Conservation (phyloP, 768 basidiomycete genomes). For the Lentinula guzmanii region DNA sequence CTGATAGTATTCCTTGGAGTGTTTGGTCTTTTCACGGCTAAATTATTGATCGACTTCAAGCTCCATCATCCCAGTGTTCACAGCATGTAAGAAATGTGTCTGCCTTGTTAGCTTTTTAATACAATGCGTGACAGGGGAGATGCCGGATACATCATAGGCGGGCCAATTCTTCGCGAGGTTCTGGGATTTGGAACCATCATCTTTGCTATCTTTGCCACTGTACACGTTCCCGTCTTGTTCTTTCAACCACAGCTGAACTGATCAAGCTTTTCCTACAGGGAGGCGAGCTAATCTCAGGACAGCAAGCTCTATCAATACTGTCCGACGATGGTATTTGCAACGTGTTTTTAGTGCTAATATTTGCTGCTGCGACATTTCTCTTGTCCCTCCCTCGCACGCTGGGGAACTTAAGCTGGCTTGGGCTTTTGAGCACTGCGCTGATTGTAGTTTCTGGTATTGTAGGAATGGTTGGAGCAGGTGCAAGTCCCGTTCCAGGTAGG, state of each 20-base stretch:
- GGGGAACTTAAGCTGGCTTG: slow-evolving; percentile 40
- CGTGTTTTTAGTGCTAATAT: slow-evolving; percentile 39
- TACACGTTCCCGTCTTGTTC: slow-evolving; percentile 12
- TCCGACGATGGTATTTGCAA: slow-evolving; percentile 44
- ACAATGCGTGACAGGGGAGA: slow-evolving; percentile 30
- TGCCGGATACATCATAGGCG: slow-evolving; percentile 43
- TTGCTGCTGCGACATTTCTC: slow-evolving; percentile 34
- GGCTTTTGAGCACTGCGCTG: slow-evolving; percentile 32
- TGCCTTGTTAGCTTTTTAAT: not conserved
- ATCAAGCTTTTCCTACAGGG: slow-evolving; percentile 25
- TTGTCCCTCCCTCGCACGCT: slow-evolving; percentile 43
- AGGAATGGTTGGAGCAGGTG: slow-evolving; percentile 45
- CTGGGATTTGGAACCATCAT: slow-evolving; percentile 40
- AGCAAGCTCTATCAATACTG: slow-evolving; percentile 42
- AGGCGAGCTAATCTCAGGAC: slow-evolving; percentile 42
- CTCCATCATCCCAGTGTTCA: slow-evolving; percentile 49
- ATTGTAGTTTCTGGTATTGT: slow-evolving; percentile 42
- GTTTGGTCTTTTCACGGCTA: slow-evolving; percentile 46
- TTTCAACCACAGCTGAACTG: slow-evolving; percentile 3
- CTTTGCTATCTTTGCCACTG: slow-evolving; percentile 43
- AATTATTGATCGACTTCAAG: slow-evolving; percentile 51
- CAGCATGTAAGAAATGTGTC: slow-evolving; percentile 31
- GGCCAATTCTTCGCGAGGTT: slow-evolving; percentile 40
- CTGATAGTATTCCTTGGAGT: slow-evolving; percentile 46
- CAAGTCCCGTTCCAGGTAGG: slow-evolving; percentile 36